Base-by-base conservation (phyloP, 306 rosid genomes). In the Pachyrhizus erosus region DNA sequence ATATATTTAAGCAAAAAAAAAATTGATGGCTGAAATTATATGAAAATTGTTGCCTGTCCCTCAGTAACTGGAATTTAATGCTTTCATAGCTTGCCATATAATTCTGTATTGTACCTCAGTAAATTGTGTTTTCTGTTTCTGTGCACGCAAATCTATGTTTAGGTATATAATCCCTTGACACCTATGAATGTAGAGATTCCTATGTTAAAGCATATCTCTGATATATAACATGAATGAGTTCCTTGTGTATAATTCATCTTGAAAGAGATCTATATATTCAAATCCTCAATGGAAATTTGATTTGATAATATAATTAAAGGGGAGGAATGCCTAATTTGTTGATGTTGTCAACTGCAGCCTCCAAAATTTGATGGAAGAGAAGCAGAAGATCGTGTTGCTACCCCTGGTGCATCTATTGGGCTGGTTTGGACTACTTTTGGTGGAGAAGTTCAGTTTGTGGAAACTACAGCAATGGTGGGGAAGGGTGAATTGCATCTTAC, bases 361-460 rank as follows among this genome's bases (percentile, higher is more conserved):
- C 98, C 99, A 34, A 92, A 91, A 75, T 96, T 87, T 76, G 99
- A 93, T 80, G 94, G 92, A 70, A 91, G 79, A 82, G 99, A 96
- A 85, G 91, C 97, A 58, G 96, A 92, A 82, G 98, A 96, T 77
- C 87, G 99, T 37, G 98, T 93, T 68, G 94, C 88, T 72, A 39
- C 84, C 17, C 96, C 99, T 70, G 99, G 99, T 80, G 73, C 91
- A 73, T 93, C 96, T 61, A 94, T 96, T 86, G 98, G 99, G 82
- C 87, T 96, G 78, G 98, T 96, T 81, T 96, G 99, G 99, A 96
- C 99, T 81, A 79, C 96, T 72, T 88, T 96, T 76, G 99, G 99
- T 73, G 99, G 99, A 77, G 99, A 96, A 85, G 98, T 96, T 86
- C 99, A 96, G 88, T 93, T 96, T 88, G 99, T 96, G 81, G 99